These are phyloP conservation scores for Microbotryum saponariae DNA, from an alignment of 1,284 basidiomycete genomes.

Conservation along the genomic window DNA sequence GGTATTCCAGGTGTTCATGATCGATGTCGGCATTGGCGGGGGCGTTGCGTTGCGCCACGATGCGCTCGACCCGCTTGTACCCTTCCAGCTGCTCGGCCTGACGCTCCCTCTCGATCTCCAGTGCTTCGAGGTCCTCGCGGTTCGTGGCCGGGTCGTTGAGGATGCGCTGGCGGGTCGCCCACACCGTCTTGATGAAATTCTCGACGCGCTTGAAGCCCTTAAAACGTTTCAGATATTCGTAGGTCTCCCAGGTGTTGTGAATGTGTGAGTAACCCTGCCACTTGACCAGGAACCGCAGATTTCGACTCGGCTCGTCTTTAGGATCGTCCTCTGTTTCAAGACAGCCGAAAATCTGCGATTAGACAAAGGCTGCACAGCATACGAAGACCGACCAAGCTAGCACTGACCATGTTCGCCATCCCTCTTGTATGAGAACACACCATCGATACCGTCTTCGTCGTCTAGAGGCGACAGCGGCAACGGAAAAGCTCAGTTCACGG, in stretches of 20 bases:
- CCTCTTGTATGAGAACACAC: constrained; percentile 43
- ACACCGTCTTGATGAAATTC: constrained; percentile 83
- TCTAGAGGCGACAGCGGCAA: neutral
- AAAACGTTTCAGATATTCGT: constrained; percentile 81
- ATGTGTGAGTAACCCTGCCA: constrained; percentile 46
- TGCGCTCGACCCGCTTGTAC: constrained; percentile 85
- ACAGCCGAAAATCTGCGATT: neutral
- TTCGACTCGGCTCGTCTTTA: constrained; percentile 41
- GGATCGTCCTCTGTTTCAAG: constrained; percentile 35
- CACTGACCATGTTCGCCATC: constrained; percentile 36
- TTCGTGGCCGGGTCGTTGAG: constrained; percentile 61
- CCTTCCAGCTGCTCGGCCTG: constrained; percentile 82
- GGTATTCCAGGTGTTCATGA: constrained; percentile 61
- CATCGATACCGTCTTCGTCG: constrained; percentile 43
- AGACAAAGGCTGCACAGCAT: neutral
- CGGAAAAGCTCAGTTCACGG: neutral
- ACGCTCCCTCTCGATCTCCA: constrained; percentile 74
- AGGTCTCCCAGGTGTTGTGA: constrained; percentile 90
- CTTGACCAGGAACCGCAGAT: constrained; percentile 45
- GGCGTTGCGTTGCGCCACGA: constrained; percentile 72
- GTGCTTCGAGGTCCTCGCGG: constrained; percentile 78
- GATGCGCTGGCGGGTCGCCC: constrained; percentile 61
- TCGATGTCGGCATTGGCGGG: constrained; percentile 52
- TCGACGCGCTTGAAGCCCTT: constrained; percentile 93
- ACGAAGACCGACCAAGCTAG: too few relatives aligned